Conservation (phyloP, 345 rosid genomes). For the Mallotus nudiflorus region DNA sequence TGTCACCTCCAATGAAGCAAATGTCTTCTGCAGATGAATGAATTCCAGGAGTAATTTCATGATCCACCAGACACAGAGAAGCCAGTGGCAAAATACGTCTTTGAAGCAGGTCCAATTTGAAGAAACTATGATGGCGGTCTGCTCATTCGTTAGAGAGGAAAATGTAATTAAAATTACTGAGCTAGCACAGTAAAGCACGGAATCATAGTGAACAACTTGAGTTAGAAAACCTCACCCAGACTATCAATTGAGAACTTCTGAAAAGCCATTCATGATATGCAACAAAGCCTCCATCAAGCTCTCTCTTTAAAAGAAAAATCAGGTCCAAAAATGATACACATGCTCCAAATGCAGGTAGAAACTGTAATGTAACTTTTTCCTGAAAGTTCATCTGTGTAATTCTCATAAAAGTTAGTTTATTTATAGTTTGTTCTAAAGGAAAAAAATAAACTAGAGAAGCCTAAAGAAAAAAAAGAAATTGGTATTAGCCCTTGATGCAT, state of each 20-base stretch:
- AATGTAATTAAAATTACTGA: constrained; percentile 12
- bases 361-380: constrained; percentile 49
- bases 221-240: constrained; percentile 63
- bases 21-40: constrained; percentile 44
- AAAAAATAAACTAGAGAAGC: neutral
- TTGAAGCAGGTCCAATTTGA: constrained; percentile 38
- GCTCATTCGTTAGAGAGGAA: constrained; percentile 21
- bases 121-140: constrained; percentile 48
- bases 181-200: constrained; percentile 6
- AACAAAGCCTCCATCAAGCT: constrained; percentile 37
- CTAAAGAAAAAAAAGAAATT: constrained; percentile 11
- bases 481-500: neutral
- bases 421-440: constrained; percentile 1
- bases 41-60: constrained; percentile 48
- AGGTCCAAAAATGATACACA: constrained; percentile 59
- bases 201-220: neutral
- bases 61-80: constrained; percentile 77
- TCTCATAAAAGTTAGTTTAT: constrained; percentile 9
- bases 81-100: constrained; percentile 37
- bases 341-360: constrained; percentile 60
- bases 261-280: constrained; percentile 53
- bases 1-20: constrained; percentile 42
- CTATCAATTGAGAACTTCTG: constrained; percentile 46
- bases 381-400: constrained; percentile 40
- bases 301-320: constrained; percentile 44